Percentiles rank a stretch among this genome's conserved stretches.
phyloP scores from a whole-genome alignment of 176 grass and related monocot genomes.

The Themeda triandra region DNA sequence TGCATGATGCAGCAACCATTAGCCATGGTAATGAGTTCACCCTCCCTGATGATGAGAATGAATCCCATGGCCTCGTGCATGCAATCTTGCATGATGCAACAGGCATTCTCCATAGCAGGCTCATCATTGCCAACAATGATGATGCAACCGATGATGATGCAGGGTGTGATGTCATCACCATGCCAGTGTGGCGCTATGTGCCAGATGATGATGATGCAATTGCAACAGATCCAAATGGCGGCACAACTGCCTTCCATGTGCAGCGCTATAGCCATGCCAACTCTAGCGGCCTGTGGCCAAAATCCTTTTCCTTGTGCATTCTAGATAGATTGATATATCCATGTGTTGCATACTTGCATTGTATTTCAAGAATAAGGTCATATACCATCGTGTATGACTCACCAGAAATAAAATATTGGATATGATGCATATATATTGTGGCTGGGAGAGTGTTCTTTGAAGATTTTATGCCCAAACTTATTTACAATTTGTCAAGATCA shows the following conservation, averaged over 20 bases:
- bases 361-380: background rate
- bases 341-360: background rate
- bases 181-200: background rate
- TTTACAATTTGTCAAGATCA: too few species aligned
- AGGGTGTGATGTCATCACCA: background rate
- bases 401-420: background rate
- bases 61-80: background rate
- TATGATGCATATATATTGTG: background rate
- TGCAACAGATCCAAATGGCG: background rate
- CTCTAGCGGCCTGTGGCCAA: background rate
- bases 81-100: slow-evolving; percentile 2
- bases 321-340: background rate
- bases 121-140: background rate
- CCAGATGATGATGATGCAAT: background rate
- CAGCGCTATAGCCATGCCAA: background rate
- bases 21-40: background rate
- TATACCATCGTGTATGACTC: slow-evolving; percentile 1
- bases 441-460: too few species aligned
- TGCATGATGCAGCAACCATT: background rate
- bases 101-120: too few species aligned
- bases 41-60: background rate
- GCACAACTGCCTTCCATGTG: background rate
- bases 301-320: background rate
- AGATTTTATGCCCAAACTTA: too few species aligned
- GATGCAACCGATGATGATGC: background rate